Evolutionary conservation across 805 yeast species (phyloP), one percentile per base, ranked within the genome.

Genomic region (Barnettozyma populi): DNA sequence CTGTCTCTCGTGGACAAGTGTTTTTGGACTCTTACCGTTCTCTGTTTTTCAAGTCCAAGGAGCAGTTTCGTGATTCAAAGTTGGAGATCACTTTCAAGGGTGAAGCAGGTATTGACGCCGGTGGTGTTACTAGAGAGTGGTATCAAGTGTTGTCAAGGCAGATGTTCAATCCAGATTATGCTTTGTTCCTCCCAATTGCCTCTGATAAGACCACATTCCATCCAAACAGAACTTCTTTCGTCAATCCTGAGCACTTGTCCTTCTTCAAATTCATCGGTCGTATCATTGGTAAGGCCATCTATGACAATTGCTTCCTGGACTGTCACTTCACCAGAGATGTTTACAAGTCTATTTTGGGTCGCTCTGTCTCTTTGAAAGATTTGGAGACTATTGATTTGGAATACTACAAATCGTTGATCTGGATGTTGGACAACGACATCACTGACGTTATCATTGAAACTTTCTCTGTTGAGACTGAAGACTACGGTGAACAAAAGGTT

Each of bases 91-190:
- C 76, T n/a, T 94, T 94, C 70, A 82, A 82, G 52, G 96, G 96
- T 1, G 99, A 94, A 65, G 85, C 85, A 46, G 99, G 98, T 56
- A 87, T 94, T 43, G 99, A 94, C 72, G 99, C 96, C 3, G 99
- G 99, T 56, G 99, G 99, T 36, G 83, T 94, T 14, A 87, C 97
- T 0, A 75, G 99, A 60, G 99, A 94, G 64, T 94, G 99, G 99
- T 90, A 84, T 60, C 97, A 90, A 63, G 96, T 90, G 5, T 67
- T 94, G 41, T 82, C 97, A 0, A 75, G 97, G 52, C 97, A 92
- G 63, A 90, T 94, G 88, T 89, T 94, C 69, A 90, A 92, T 62
- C 95, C 98, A 0, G 96, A 89, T 59, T 90, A 90, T 68, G 97
- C 96, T 0, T 69, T 94, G 52, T 94, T 92, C 63, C 73, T 85